These are phyloP conservation scores for Cicer yamashitae DNA, from an alignment of 306 rosid species.

Conservation along the genomic window DNA sequence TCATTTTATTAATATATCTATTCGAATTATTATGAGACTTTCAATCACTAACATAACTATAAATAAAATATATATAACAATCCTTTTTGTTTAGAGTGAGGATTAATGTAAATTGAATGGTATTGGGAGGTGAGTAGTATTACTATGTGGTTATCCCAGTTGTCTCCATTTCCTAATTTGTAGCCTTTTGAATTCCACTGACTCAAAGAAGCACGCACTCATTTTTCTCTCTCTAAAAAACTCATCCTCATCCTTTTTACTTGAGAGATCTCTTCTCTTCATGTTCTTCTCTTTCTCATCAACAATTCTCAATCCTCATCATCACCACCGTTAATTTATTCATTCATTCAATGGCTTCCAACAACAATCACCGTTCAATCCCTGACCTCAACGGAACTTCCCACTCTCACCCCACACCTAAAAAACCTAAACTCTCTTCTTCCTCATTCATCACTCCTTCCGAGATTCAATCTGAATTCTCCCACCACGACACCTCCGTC, in stretches of 20 bases:
- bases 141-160: no score
- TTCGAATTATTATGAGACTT: no score
- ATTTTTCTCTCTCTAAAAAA: neutral
- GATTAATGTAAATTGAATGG: no score
- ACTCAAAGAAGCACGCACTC: neutral
- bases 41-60: no score
- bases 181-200: no score
- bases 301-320: neutral
- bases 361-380: constrained; percentile 19
- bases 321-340: neutral
- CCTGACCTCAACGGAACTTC: constrained; percentile 60
- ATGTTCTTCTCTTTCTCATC: neutral
- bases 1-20: no score
- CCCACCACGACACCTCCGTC: constrained; percentile 73
- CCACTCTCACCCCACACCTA: constrained; percentile 54
- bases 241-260: neutral
- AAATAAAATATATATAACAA: no score
- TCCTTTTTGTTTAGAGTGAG: no score
- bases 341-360: constrained; percentile 49
- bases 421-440: constrained; percentile 63
- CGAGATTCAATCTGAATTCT: constrained; percentile 68
- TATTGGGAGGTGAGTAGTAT: no score
- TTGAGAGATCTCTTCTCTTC: no score
- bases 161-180: no score
- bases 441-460: constrained; percentile 53